Evolutionary conservation across 805 yeast genomes (phyloP).

Genomic region (Ogataea ramenticola): DNA sequence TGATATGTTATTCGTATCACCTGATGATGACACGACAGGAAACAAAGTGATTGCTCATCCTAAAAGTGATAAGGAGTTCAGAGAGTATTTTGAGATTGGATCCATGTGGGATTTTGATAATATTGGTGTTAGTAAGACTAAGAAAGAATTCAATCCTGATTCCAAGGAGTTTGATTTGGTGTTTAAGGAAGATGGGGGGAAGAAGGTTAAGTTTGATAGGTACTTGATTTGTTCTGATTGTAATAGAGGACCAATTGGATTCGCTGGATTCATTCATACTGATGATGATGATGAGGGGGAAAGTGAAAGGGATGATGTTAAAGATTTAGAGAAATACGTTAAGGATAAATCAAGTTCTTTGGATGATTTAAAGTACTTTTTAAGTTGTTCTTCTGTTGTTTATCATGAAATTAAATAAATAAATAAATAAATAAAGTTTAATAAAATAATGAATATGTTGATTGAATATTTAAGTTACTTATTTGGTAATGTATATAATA

Average conservation of each 20-base stretch:
- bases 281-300: constrained; percentile 7
- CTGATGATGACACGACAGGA: neutral
- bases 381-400: constrained; percentile 8
- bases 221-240: constrained; percentile 68
- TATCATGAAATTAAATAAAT: constrained; percentile 2
- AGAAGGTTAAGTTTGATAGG: constrained; percentile 35
- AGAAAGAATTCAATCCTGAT: constrained; percentile 10
- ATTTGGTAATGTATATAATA: neutral
- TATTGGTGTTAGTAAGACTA: constrained; percentile 58
- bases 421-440: too few species aligned
- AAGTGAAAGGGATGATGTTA: constrained; percentile 7
- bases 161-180: neutral
- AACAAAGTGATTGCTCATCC: neutral
- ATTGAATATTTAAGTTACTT: neutral
- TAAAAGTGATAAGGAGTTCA: neutral
- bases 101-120: constrained; percentile 72
- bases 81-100: neutral
- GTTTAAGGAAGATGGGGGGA: constrained; percentile 8
- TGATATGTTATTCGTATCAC: neutral
- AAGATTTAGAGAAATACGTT: constrained; percentile 2
- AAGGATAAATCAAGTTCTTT: constrained; percentile 1
- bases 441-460: neutral
- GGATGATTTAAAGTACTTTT: constrained; percentile 10
- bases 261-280: constrained; percentile 36
- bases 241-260: constrained; percentile 73